Base-by-base conservation (phyloP, 2,329 filamentous ascomycete genomes). In the Scleromitrula shiraiana region DNA sequence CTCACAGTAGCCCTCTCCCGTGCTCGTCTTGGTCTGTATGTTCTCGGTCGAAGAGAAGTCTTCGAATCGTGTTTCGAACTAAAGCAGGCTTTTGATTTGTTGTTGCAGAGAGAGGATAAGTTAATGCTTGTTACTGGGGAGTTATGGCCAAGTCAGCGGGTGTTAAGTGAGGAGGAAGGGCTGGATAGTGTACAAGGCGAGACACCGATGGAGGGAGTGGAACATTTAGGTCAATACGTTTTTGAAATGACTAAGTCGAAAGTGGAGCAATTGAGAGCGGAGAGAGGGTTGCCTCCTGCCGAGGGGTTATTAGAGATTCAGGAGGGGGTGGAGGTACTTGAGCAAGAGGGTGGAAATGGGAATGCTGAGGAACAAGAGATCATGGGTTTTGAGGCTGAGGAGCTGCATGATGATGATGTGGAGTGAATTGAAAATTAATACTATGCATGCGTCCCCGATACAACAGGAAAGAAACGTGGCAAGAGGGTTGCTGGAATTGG, bases 151-250 rank as follows among this genome's bases (percentile, higher is more conserved):
- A 78, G 85, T 0, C 66, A 75, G 46, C 73, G 87, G 37, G 56
- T 64, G n/a, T 40, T 68, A 4, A 64, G 70, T 9, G 60, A 65
- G 2, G 70, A 69, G 5, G 72, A 73, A 39, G 66, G 63, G 15
- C 70, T 72, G 7, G 41, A 50, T 2, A 62, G 70, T 6, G 70
- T 78, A 6, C 68, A 73, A 2, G 75, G 75, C 10, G 75, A 78
- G 59, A 83, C 81, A 1, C 73, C 80, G 17, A 97, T 98, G 87
- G 86, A 91, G 59, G 80, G 85, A 27, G 83, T 97, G 1, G 91
- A 98, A 70, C 93, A 98, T 69, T 67, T 98, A 29, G 93, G 93
- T 0, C 85, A 95, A 68, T 98, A 96, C 65, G 91, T 98, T 19
- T 95, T 80, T 64, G 88, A 98, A 66, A 98, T 98, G 88, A 95